Evolutionary conservation across 305 asterid genomes (phyloP).

Genomic region (Fraxinus nigra): DNA sequence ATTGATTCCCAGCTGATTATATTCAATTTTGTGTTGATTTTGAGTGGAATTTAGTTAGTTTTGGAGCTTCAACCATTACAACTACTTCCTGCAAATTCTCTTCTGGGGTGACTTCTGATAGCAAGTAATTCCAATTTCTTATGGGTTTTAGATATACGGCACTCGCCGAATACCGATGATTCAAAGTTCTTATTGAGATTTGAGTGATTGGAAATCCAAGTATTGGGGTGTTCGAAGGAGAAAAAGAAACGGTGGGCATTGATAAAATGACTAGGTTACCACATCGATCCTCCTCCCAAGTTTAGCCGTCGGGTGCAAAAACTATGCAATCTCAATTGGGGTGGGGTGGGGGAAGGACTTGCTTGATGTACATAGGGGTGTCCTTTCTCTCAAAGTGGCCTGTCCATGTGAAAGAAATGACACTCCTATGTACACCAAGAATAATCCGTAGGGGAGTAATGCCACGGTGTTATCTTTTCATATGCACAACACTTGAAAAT

Average conservation of each 20-base stretch:
- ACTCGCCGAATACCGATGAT: constrained; percentile 6
- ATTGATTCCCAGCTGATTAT: neutral
- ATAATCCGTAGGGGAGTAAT: too few relatives aligned
- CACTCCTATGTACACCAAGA: too few relatives aligned
- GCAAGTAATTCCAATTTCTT: constrained; percentile 36
- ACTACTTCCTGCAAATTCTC: constrained; percentile 43
- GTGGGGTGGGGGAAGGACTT: neutral
- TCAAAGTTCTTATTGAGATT: neutral
- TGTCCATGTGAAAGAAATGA: too few relatives aligned
- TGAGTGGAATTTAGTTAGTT: neutral
- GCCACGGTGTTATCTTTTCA: neutral
- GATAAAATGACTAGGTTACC: constrained; percentile 4
- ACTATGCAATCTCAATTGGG: neutral
- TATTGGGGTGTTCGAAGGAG: constrained; percentile 8
- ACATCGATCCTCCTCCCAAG: constrained; percentile 7
- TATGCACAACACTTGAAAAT: too few relatives aligned
- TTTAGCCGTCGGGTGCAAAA: neutral
- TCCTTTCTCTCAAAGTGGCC: too few relatives aligned
- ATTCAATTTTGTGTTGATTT: neutral
- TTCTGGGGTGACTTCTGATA: constrained; percentile 50
- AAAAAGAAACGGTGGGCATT: constrained; percentile 5
- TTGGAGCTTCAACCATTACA: neutral
- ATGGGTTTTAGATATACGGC: constrained; percentile 21
- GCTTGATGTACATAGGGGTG: too few relatives aligned
- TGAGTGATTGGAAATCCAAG: constrained; percentile 17